Evolutionary conservation across 1,139 yeast genomes (phyloP), one percentile per base, ranked within the genome.

Genomic region (Kazachstania sp.): DNA sequence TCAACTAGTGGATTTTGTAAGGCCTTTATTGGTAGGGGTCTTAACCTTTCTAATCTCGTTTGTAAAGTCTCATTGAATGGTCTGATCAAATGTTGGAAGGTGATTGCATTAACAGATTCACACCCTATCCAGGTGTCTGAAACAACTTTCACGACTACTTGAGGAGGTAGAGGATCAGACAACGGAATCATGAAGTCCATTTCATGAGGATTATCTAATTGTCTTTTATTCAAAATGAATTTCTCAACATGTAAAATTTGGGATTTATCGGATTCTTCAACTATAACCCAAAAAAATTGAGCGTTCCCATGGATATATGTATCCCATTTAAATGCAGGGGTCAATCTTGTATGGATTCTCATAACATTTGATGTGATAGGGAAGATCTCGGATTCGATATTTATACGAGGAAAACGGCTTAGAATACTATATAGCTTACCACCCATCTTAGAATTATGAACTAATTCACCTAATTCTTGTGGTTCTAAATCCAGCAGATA

Each of bases 111-210:
- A 0, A 76, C 72, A 0, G 85, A 71, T 59, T 88, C 97, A 1
- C 94, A 78, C 0, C 97, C 97, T 31, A 87, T 75, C 97, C 97
- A 94, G 1, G 78, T 68, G 61, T 92, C 98, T 5, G 95, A 86
- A 7, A 86, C 68, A 1, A 83, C 83, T 47, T 90, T 73, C 1
- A 90, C 80, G 8, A 87, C 78, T 40, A 94, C 77, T 62, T 92
- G 97, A 0, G 94, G 81, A 0, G 97, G 97, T 23, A 83, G 69
- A 2, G 96, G 96, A 58, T 87, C 95, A 1, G 83, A 72, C 46
- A 92, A 69, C 0, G 98, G 98, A 39, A 94, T 84, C 81, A 95
- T 87, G 56, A 92, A 88, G 56, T 90, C 96, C 71, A 92, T 69
- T 57, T 83, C 86, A 64, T 86, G 94, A 1, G 76, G 71, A 32